Percentiles rank a stretch among this genome's conserved stretches.
These are phyloP conservation scores for Neurospora tetraspora DNA, from an alignment of 495 filamentous ascomycete species.

Conservation along the genomic window DNA sequence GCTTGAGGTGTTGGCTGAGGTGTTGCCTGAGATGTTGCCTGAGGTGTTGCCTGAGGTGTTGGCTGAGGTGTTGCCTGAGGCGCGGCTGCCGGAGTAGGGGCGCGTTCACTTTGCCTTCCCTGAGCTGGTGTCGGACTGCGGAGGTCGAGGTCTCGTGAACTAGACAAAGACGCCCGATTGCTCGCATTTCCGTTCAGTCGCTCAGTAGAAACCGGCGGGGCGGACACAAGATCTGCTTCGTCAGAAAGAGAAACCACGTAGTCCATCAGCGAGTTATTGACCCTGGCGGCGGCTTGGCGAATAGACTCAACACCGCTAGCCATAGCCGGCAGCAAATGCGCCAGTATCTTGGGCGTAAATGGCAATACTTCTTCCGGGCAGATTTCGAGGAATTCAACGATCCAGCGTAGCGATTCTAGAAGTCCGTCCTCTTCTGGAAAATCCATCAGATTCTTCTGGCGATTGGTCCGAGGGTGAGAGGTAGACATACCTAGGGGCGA, in stretches of 20 bases:
- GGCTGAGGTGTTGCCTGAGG: slow-evolving; percentile 10
- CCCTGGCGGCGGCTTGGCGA: slow-evolving; percentile 73
- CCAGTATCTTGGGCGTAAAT: slow-evolving; percentile 84
- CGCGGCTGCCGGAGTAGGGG: slow-evolving; percentile 36
- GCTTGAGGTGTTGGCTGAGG: slow-evolving; percentile 26
- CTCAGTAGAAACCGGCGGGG: slow-evolving; percentile 34
- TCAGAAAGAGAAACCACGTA: slow-evolving; percentile 87
- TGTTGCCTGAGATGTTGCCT: slow-evolving; percentile 11
- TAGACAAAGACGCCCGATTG: slow-evolving; percentile 41
- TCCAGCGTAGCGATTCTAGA: slow-evolving; percentile 86
- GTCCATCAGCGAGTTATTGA: slow-evolving; percentile 82
- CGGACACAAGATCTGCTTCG: slow-evolving; percentile 43
- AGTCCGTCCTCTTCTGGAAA: slow-evolving; percentile 74
- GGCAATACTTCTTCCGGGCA: slow-evolving; percentile 95
- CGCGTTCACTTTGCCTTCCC: slow-evolving; percentile 18
- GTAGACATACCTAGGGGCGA: slow-evolving; percentile 57
- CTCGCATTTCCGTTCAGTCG: slow-evolving; percentile 47
- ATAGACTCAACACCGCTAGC: slow-evolving; percentile 83
- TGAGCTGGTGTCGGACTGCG: slow-evolving; percentile 46
- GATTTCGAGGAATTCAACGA: slow-evolving; percentile 92
- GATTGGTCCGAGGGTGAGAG: neutral
- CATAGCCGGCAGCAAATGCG: slow-evolving; percentile 89
- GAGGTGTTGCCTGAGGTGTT: slow-evolving; percentile 28
- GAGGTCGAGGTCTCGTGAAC: slow-evolving; percentile 41
- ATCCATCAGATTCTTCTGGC: slow-evolving; percentile 12